Percentiles rank a stretch among this genome's conserved stretches.
These are phyloP conservation scores for Diutina sp. DNA, from an alignment of 1,139 yeast genomes.

Conservation along the genomic window DNA sequence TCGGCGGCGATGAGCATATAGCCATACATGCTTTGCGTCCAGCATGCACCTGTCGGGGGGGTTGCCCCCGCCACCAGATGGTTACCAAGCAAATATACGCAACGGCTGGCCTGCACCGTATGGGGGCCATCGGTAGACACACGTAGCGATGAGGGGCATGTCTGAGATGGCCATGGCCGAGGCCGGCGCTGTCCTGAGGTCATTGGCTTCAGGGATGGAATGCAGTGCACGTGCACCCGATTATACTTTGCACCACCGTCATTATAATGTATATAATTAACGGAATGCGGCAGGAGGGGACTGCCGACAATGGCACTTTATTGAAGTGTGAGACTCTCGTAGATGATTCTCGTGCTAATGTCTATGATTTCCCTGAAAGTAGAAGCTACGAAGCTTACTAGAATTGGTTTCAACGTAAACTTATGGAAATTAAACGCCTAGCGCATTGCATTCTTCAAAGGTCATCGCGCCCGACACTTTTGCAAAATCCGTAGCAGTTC, in stretches of 20 bases:
- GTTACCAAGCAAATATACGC: neutral
- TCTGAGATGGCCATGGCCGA: too few relatives aligned
- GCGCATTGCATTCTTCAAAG: neutral
- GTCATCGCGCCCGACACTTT: neutral
- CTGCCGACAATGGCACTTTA: neutral
- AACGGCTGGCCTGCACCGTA: neutral
- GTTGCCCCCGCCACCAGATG: neutral
- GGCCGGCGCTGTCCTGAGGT: too few relatives aligned
- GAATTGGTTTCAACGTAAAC: too few relatives aligned
- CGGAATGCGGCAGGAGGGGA: neutral
- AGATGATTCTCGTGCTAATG: neutral
- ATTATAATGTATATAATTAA: neutral
- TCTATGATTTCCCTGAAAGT: neutral
- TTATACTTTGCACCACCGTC: neutral
- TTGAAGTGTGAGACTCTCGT: too few relatives aligned
- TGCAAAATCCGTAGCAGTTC: neutral
- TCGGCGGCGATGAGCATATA: neutral
- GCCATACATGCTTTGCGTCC: neutral
- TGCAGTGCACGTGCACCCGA: neutral
- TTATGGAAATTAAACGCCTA: too few relatives aligned
- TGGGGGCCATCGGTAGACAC: neutral
- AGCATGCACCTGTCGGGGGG: neutral
- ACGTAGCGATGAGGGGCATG: neutral
- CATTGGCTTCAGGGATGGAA: neutral
- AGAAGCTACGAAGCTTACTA: too few relatives aligned